phyloP scores from a whole-genome alignment of 768 basidiomycete species.

The Xanthoconium purpureum region DNA sequence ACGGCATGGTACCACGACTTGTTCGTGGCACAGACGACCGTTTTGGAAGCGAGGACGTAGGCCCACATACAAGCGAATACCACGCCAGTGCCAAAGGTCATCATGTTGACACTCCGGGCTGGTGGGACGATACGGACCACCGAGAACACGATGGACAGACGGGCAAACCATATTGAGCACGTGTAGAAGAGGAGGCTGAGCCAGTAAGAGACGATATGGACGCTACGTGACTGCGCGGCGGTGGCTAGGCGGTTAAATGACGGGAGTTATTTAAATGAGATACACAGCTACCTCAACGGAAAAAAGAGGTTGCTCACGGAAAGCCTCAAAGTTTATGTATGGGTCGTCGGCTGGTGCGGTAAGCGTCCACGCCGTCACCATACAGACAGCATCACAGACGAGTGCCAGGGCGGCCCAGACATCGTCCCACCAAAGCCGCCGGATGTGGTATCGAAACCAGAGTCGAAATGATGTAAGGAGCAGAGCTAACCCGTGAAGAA shows the following conservation, averaged over 20 bases:
- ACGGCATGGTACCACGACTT: conserved; percentile 36
- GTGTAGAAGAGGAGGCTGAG: conserved; percentile 20
- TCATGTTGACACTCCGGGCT: background rate
- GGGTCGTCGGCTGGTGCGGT: conserved; percentile 29
- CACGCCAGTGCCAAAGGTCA: background rate
- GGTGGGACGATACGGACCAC: conserved; percentile 26
- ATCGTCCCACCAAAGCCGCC: conserved; percentile 31
- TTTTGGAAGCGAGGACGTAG: conserved; percentile 17
- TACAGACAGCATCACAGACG: conserved; percentile 4
- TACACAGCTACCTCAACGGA: background rate
- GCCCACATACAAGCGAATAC: conserved; percentile 19
- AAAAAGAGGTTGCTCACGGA: conserved; percentile 9
- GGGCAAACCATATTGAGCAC: conserved; percentile 27
- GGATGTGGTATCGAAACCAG: conserved; percentile 22
- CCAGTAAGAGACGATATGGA: conserved; percentile 22
- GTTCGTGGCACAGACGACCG: conserved; percentile 42
- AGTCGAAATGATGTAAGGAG: conserved; percentile 26
- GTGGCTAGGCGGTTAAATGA: conserved; percentile 28
- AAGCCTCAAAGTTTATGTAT: conserved; percentile 2
- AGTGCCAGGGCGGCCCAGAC: conserved; percentile 23
- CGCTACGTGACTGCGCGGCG: conserved; percentile 11
- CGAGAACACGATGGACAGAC: conserved; percentile 25
- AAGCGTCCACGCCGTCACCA: conserved; percentile 13
- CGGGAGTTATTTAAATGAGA: background rate
- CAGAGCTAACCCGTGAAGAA: conserved; percentile 20